These are phyloP conservation scores for Trichothecium sympodiale DNA, from an alignment of 2,329 filamentous ascomycete species.

Conservation along the genomic window DNA sequence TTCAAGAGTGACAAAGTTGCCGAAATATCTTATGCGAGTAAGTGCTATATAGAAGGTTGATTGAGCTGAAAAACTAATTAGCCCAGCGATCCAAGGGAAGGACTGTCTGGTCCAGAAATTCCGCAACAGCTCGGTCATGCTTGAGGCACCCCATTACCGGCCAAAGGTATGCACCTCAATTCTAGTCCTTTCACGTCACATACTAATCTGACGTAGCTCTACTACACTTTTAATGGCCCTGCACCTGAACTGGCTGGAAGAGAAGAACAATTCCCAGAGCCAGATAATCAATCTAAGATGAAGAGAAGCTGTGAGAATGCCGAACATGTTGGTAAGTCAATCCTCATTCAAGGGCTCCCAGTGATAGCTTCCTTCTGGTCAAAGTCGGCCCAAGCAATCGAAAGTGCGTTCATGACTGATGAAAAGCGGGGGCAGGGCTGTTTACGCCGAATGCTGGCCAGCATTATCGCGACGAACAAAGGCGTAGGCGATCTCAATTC, in stretches of 20 bases:
- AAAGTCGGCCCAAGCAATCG: background rate
- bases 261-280: slow-evolving; percentile 65
- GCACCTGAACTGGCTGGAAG: slow-evolving; percentile 47
- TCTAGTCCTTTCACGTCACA: background rate
- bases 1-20: slow-evolving; percentile 77
- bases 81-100: slow-evolving; percentile 73
- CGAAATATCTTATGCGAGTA: slow-evolving; percentile 92
- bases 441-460: slow-evolving; percentile 72
- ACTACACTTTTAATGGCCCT: slow-evolving; percentile 37
- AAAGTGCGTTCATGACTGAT: background rate
- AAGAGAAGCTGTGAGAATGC: slow-evolving; percentile 81
- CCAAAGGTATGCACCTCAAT: slow-evolving; percentile 53
- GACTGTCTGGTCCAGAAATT: slow-evolving; percentile 92
- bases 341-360: background rate
- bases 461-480: slow-evolving; percentile 63
- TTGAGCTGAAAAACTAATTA: slow-evolving; percentile 15
- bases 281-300: slow-evolving; percentile 81
- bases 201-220: slow-evolving; percentile 28
- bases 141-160: slow-evolving; percentile 69
- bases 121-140: slow-evolving; percentile 91
- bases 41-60: slow-evolving; percentile 19
- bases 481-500: slow-evolving; percentile 65
- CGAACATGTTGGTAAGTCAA: slow-evolving; percentile 61
- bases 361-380: background rate
- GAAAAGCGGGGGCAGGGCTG: slow-evolving; percentile 39